Conservation (phyloP, 306 rosid genomes). For the Cucurbita pepo region DNA sequence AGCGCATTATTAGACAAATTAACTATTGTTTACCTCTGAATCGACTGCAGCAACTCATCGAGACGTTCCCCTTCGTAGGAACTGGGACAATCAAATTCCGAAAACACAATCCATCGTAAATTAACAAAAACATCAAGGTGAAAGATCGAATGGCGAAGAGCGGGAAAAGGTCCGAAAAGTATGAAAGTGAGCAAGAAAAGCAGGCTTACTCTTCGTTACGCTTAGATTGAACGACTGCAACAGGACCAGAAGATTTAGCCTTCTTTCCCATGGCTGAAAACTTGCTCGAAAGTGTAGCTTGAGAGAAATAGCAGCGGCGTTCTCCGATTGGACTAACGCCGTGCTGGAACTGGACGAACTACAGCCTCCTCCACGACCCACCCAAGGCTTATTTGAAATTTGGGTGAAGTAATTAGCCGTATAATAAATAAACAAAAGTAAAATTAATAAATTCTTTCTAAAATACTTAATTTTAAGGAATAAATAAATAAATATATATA, state of each 20-base stretch:
- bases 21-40: constrained; percentile 22
- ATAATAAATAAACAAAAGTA: too few relatives aligned
- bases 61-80: constrained; percentile 47
- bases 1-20: background rate
- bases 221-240: background rate
- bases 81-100: constrained; percentile 14
- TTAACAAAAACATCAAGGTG: background rate
- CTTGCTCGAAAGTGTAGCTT: background rate
- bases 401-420: background rate
- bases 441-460: too few relatives aligned
- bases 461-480: too few relatives aligned
- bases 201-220: background rate
- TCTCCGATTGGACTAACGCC: background rate
- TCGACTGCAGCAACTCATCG: constrained; percentile 33
- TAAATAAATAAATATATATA: too few relatives aligned
- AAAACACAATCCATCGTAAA: background rate
- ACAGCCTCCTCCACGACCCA: background rate
- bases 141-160: background rate
- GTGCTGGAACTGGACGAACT: background rate
- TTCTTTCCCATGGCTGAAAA: background rate
- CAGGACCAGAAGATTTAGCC: background rate
- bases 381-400: background rate
- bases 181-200: background rate
- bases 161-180: background rate
- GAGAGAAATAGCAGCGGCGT: background rate